These are phyloP conservation scores for Hymenoscyphus fructigenus DNA, from an alignment of 2,329 filamentous ascomycete genomes.

Conservation along the genomic window DNA sequence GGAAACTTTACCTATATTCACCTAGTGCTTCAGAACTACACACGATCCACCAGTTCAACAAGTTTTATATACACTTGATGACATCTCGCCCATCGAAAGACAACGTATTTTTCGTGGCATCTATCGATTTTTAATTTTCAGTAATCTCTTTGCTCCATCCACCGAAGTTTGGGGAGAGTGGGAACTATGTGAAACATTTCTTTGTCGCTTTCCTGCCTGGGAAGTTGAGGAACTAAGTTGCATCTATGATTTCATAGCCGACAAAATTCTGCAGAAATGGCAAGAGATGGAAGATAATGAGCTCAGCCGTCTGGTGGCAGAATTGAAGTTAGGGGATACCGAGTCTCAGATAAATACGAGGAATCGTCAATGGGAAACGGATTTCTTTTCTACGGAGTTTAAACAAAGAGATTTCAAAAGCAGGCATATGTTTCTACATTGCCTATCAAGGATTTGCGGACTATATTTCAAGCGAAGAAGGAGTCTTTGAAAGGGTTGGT, in stretches of 20 bases:
- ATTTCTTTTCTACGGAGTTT: too few species aligned
- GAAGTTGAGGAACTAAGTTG: conserved; percentile 15
- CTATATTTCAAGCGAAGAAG: conserved; percentile 7
- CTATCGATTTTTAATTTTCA: conserved; percentile 13
- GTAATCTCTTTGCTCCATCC: conserved; percentile 11
- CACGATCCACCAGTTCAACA: background rate
- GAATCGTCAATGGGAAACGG: too few species aligned
- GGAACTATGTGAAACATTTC: conserved; percentile 9
- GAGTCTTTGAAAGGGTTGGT: background rate
- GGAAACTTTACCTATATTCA: conserved; percentile 9
- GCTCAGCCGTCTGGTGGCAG: background rate
- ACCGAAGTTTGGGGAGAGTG: background rate
- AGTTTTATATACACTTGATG: background rate
- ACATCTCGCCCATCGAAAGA: conserved; percentile 12
- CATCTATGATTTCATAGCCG: conserved; percentile 10
- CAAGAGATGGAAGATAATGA: conserved; percentile 12
- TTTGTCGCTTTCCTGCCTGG: conserved; percentile 12
- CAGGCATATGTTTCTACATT: conserved; percentile 2
- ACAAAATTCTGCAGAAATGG: conserved; percentile 11
- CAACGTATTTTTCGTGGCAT: conserved; percentile 11
- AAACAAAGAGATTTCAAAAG: background rate
- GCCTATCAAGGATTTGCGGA: conserved; percentile 5
- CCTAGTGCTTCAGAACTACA: background rate
- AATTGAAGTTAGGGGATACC: too few species aligned
- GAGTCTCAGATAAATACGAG: too few species aligned